Evolutionary conservation across 345 rosid species (phyloP).

Genomic region (Acer campestre): DNA sequence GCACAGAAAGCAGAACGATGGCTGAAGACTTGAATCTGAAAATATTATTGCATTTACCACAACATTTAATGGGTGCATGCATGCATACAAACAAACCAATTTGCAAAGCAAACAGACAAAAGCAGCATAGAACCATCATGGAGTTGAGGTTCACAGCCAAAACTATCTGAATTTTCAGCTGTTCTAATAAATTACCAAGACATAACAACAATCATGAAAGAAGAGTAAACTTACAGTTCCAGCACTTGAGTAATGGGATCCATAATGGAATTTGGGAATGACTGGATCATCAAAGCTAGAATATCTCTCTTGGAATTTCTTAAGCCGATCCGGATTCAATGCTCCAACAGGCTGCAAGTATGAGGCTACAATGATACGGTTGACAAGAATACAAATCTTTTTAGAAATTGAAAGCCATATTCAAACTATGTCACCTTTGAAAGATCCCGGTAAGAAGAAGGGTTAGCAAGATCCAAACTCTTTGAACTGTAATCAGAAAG

Average conservation of each 20-base stretch:
- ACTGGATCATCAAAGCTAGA: conserved; percentile 95
- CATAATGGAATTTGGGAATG: conserved; percentile 98
- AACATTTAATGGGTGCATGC: not conserved
- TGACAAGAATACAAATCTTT: conserved; percentile 18
- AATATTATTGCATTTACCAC: not conserved
- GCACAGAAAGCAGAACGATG: not conserved
- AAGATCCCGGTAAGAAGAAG: conserved; percentile 91
- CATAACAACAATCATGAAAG: conserved; percentile 11
- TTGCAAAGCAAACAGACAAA: not conserved
- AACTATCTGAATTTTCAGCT: conserved; percentile 8
- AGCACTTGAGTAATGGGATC: conserved; percentile 98
- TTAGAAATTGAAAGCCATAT: conserved; percentile 29
- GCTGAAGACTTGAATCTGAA: not conserved
- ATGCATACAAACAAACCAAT: not conserved
- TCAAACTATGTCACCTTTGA: conserved; percentile 68
- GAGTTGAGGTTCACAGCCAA: conserved; percentile 4
- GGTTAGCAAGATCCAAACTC: conserved; percentile 75
- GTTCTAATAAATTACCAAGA: conserved; percentile 4
- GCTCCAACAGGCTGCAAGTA: conserved; percentile 96
- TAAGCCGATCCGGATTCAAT: conserved; percentile 74
- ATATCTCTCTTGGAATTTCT: conserved; percentile 93
- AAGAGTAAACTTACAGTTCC: conserved; percentile 73
- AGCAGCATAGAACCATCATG: conserved; percentile 2
- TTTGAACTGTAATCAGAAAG: conserved; percentile 82
- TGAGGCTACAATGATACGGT: conserved; percentile 25